Base-by-base conservation (phyloP, 2,329 filamentous ascomycete genomes). In the Trichoderma aggressivum region DNA sequence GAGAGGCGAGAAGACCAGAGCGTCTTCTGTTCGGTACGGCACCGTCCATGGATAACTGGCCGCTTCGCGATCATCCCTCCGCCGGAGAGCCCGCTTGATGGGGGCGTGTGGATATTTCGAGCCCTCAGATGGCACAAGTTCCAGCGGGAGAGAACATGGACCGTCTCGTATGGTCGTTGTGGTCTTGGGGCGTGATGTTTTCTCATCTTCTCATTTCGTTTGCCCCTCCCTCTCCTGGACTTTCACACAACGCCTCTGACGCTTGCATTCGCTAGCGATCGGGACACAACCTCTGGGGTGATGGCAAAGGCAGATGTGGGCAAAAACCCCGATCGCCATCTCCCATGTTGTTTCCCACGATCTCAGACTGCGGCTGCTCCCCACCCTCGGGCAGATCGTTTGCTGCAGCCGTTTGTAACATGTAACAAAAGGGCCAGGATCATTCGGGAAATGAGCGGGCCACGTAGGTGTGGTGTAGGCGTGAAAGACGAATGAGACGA, bases 381-480 rank as follows among this genome's bases (percentile, higher is more conserved):
- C 63, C 63, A 39, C 70, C 68, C 12, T 68, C 70, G 70, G 39
- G 56, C 53, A 71, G 70, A 71, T 71, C 70, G 55, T 32, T 43
- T 43, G 70, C 63, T 68, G 70, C 70, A 61, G 56, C 63, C 63
- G 65, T 32, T 53, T 59, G 61, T 30, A 64, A 50, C 12, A 36
- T 59, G 21, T 30, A 64, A 50, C 12, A 36, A 61, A 47, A 59
- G 14, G 14, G 18, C 34, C 60, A 64, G 32, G 60, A 12, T 69
- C 56, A 43, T n/a, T 24, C 36, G 3, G 55, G 28, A 47, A 30
- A 61, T 28, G 39, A 39, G 39, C 39, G 55, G 50, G 32, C 30
- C 53, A 24, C n/a, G n/a, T n/a, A n/a, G n/a, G 26, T 28, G 26
- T 28, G 26, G 3, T 50, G 55, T 43, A 36, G 63, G 55, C 14